Evolutionary conservation across 257 asterid genomes (phyloP), one percentile per base, ranked within the genome.

Genomic region (Nicotiana attenuata): DNA sequence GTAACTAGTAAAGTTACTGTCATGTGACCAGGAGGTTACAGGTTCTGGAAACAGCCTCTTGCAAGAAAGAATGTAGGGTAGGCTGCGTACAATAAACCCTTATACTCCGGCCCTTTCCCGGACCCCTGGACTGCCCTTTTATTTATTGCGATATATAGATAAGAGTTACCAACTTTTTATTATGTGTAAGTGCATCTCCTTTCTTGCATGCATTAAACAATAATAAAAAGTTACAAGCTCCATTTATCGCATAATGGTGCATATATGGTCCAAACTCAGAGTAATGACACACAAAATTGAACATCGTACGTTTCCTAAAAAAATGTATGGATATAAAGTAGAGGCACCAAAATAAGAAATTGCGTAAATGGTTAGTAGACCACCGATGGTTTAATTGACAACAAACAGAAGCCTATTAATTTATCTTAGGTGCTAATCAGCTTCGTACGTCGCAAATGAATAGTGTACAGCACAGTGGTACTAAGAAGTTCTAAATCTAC

Each of bases 161-260:
- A 71, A 67, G 78, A 71, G 20, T 22, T 45, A 13, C 77, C 0
- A 75, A 13, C 60, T 22, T 75, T 50, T 75, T 75, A 24, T 71
- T 75, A 50, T 24, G 79, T 75, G 24, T 14, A 75, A 75, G 61
- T 24, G 63, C 79, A 75, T 47, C 24, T 75, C 79, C 63, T 50
- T 22, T 75, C 63, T 47, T 50, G 5, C 24, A 50, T 75, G 5
- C 16, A 50, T 75, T 50, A 47, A 47, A 24, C 63, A 41, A 41
- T 8, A 41, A 41, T 41, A 41, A 9, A 41, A 41, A 9, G 50
- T 41, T 41, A 11, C 47, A 38, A 38, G 47, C 10, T 41, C 50
- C 11, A 41, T 7, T 8, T 7, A 41, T 41, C 10, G 11, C 50
- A 41, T 41, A 41, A 64, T 65, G 71, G 5, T 41, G 38, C 35